Evolutionary conservation across 106 monocot species (phyloP).

Genomic region (Platanthera zijinensis): DNA sequence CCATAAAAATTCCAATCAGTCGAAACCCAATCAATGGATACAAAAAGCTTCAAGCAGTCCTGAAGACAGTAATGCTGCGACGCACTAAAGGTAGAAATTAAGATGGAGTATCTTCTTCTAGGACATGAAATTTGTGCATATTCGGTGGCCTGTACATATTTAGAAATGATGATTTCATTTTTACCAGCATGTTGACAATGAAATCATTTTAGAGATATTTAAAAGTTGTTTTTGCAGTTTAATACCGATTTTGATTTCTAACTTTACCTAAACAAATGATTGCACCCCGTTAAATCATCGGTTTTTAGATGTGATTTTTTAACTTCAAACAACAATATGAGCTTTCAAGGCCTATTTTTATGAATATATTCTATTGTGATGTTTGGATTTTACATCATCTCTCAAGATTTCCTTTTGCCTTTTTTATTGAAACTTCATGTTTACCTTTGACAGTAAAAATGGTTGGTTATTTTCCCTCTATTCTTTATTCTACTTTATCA

Average conservation of each 20-base stretch:
- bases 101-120: background rate
- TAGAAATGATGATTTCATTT: no score
- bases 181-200: no score
- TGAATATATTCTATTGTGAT: background rate
- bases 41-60: constrained; percentile 83
- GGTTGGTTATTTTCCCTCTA: background rate
- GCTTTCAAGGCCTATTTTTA: no score
- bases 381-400: background rate
- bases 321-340: no score
- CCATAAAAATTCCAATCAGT: constrained; percentile 69
- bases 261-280: no score
- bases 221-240: no score
- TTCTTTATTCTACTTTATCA: background rate
- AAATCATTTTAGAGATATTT: no score
- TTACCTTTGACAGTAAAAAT: background rate
- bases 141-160: no score
- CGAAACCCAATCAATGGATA: constrained; percentile 66
- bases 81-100: constrained; percentile 75
- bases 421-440: background rate
- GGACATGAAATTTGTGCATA: no score
- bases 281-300: no score
- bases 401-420: background rate
- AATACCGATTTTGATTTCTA: no score
- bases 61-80: constrained; percentile 82
- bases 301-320: no score